Conservation (phyloP, 345 rosid genomes). For the Pistacia vera region DNA sequence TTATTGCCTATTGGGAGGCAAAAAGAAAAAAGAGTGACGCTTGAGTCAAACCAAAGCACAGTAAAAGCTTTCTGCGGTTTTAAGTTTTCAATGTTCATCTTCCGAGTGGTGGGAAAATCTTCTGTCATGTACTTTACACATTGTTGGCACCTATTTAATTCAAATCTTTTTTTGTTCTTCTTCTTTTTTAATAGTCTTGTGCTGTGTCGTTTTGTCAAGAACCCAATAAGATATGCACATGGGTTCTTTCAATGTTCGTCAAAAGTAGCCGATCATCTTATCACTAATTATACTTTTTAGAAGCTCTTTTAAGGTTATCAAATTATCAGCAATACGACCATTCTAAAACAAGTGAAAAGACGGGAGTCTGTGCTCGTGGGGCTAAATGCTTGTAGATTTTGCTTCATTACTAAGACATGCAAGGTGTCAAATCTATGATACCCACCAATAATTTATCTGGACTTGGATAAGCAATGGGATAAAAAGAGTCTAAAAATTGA, state of each 20-base stretch:
- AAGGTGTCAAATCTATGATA: too few relatives aligned
- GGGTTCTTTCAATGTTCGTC: background rate
- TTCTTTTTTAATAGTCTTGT: background rate
- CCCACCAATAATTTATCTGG: too few relatives aligned
- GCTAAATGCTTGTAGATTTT: too few relatives aligned
- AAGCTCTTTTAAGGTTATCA: too few relatives aligned
- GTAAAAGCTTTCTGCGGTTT: background rate
- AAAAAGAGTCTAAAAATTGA: too few relatives aligned
- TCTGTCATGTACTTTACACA: background rate
- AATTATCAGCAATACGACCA: too few relatives aligned
- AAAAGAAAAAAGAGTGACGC: background rate
- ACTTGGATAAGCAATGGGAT: too few relatives aligned
- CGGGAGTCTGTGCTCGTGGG: too few relatives aligned
- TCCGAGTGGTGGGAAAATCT: background rate
- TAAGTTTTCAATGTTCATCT: background rate
- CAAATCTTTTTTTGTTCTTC: background rate
- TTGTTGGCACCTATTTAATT: slow-evolving; percentile 19
- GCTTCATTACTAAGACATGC: background rate
- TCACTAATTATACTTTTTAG: background rate
- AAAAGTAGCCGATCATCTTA: slow-evolving; percentile 7
- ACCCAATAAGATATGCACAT: background rate
- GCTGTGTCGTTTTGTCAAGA: background rate
- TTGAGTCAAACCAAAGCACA: background rate
- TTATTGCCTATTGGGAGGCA: background rate
- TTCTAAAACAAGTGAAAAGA: background rate